A percentile compares a stretch with the other conserved stretches of the same genome.
Evolutionary conservation across 495 filamentous ascomycete genomes (phyloP).

Genomic region (Parathielavia hyrcaniae): DNA sequence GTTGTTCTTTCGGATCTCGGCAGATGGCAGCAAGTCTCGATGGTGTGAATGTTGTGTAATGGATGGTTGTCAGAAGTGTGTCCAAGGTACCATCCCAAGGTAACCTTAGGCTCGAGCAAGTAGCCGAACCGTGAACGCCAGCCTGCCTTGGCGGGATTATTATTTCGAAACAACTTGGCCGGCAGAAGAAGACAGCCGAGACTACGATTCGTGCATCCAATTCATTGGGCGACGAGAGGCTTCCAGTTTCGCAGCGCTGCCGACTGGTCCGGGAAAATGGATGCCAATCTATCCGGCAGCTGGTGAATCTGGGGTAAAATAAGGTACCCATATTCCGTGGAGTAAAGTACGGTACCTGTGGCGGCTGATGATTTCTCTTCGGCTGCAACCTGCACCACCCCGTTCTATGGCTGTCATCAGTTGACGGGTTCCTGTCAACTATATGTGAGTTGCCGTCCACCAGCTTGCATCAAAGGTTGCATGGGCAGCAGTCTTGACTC

Average conservation of each 20-base stretch:
- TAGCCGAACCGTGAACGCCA: too few relatives aligned
- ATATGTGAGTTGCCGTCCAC: neutral
- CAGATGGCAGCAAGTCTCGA: constrained; percentile 13
- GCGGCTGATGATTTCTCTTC: too few relatives aligned
- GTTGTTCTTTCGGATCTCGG: constrained; percentile 16
- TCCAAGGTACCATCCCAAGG: too few relatives aligned
- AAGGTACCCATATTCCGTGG: constrained; percentile 18
- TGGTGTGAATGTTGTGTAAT: constrained; percentile 9
- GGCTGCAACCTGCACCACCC: neutral
- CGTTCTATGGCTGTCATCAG: neutral
- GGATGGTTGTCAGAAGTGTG: neutral
- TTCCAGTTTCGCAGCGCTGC: constrained; percentile 29
- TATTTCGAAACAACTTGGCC: too few relatives aligned
- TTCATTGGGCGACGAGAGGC: constrained; percentile 17
- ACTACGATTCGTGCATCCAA: constrained; percentile 18
- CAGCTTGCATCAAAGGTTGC: neutral
- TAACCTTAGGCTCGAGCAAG: too few relatives aligned
- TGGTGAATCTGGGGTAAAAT: constrained; percentile 32
- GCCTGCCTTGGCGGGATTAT: too few relatives aligned
- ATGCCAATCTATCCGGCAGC: constrained; percentile 21
- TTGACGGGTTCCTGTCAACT: neutral
- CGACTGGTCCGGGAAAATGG: constrained; percentile 30
- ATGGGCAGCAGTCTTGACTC: neutral
- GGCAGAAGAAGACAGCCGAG: constrained; percentile 5
- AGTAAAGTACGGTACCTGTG: too few relatives aligned